Conservation (phyloP, 2,329 filamentous ascomycete genomes). For the Berkeleyomyces basicola region DNA sequence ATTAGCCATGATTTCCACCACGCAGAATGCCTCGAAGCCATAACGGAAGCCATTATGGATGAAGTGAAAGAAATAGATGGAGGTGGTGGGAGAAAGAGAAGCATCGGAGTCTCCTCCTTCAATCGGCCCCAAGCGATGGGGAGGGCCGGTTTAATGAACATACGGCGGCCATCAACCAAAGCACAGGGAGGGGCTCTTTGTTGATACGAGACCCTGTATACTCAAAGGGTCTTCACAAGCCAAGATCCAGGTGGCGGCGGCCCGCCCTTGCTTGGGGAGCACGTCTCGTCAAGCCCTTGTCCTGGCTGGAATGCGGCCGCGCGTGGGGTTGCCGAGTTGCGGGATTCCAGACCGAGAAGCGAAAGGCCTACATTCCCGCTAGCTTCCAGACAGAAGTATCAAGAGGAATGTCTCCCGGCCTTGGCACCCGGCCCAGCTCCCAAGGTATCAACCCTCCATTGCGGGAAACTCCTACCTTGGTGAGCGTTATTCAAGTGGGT, state of each 20-base stretch:
- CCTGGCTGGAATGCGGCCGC: neutral
- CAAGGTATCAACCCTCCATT: neutral
- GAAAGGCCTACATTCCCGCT: neutral
- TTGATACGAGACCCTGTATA: neutral
- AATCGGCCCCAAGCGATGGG: neutral
- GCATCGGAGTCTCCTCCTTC: neutral
- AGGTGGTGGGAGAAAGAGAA: neutral
- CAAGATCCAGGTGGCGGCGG: neutral
- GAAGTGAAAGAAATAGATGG: neutral
- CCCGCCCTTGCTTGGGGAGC: neutral
- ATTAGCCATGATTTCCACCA: constrained; percentile 9
- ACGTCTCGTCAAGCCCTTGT: neutral
- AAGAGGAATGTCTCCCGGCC: neutral
- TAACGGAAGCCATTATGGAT: neutral
- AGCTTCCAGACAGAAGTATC: neutral
- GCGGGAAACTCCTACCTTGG: neutral
- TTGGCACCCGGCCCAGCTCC: neutral
- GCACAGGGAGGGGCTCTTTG: neutral
- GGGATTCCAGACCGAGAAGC: constrained; percentile 1
- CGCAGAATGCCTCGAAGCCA: neutral
- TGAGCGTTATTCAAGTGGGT: neutral
- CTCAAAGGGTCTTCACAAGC: neutral
- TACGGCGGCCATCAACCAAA: neutral
- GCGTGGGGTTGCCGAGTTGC: constrained; percentile 2
- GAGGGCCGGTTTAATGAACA: neutral